Evolutionary conservation across 1,284 basidiomycete genomes (phyloP), one percentile per base, ranked within the genome.

Genomic region (Austroboletus sp.): DNA sequence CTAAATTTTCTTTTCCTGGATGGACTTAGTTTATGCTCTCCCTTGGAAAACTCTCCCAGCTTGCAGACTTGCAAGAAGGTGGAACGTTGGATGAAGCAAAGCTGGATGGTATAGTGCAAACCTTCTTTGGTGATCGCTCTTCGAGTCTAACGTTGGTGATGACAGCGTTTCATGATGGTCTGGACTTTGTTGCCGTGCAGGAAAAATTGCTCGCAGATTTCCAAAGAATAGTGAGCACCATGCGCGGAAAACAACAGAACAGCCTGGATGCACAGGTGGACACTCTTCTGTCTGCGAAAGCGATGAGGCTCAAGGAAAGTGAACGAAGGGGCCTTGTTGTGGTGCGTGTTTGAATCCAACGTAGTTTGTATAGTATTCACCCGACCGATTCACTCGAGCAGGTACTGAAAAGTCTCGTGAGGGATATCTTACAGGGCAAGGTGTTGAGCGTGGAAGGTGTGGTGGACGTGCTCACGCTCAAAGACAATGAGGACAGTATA

Each of bases 1-100:
- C 42, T 48, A 13, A n/a, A 60, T 34, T 40, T 11, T 33, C n/a
- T 21, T 15, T 39, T 40, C 33, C 7, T 30, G 38, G 9, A 96
- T 25, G 1, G 7, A 3, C 8, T 9, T 25, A 25, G 89, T 72
- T 95, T 40, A 85, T 93, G 75, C 76, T 95, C 45, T 94, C 91
- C 58, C 79, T 98, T 25, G 87, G 87, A 35, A 98, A 98, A 68
- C 76, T 98, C 6, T 74, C 87, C 0, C 80, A 89, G 48, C 73
- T 97, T 7, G 87, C 89, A 6, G 78, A 86, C 49, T 62, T 84
- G 48, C 80, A 84, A 51, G 80, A 87, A 44, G 50, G 51, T 32
- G 61, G 60, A n/a, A 43, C 50, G 1, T 53, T 69, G 19, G 74
- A 80, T 39, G 74, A 80, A 37, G 55, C 60, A 19, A 62, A 71